Evolutionary conservation across 1,284 basidiomycete species (phyloP).

Genomic region (Blastosporella zonata): DNA sequence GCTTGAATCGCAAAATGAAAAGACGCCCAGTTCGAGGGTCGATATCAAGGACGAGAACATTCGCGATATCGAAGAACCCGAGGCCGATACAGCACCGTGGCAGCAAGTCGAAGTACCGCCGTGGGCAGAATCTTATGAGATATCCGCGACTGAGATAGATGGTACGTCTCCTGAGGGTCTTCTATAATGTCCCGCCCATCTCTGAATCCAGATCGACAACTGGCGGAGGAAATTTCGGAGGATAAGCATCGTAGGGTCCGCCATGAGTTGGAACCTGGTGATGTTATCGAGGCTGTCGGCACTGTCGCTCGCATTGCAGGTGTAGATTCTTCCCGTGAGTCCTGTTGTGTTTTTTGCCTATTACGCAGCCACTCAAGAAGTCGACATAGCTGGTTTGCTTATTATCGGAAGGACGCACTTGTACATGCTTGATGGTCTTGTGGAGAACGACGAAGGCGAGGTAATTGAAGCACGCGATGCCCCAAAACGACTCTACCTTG

Average conservation of each 20-base stretch:
- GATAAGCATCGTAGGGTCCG: constrained; percentile 77
- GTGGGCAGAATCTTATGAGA: constrained; percentile 79
- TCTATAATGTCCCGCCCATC: not conserved
- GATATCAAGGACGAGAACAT: constrained; percentile 42
- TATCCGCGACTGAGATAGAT: constrained; percentile 61
- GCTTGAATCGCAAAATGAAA: constrained; percentile 60
- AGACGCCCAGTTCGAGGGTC: constrained; percentile 47
- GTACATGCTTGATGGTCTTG: constrained; percentile 92
- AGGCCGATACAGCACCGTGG: constrained; percentile 56
- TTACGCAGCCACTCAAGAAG: not conserved
- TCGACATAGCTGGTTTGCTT: constrained; percentile 69
- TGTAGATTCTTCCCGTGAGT: constrained; percentile 83
- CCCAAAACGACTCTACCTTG: constrained; percentile 77
- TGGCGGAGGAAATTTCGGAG: constrained; percentile 71
- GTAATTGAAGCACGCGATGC: constrained; percentile 88
- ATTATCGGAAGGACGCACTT: constrained; percentile 84
- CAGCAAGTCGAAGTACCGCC: constrained; percentile 68
- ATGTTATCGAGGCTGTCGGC: constrained; percentile 87
- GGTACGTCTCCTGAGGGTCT: constrained; percentile 34
- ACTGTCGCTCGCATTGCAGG: constrained; percentile 86
- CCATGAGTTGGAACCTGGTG: constrained; percentile 86
- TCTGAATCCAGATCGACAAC: constrained; percentile 40
- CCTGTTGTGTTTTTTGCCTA: not conserved
- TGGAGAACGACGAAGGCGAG: constrained; percentile 84
- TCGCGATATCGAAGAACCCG: constrained; percentile 58